Conservation (phyloP, 2,329 filamentous ascomycete species). For the Diaporthe humulicola region DNA sequence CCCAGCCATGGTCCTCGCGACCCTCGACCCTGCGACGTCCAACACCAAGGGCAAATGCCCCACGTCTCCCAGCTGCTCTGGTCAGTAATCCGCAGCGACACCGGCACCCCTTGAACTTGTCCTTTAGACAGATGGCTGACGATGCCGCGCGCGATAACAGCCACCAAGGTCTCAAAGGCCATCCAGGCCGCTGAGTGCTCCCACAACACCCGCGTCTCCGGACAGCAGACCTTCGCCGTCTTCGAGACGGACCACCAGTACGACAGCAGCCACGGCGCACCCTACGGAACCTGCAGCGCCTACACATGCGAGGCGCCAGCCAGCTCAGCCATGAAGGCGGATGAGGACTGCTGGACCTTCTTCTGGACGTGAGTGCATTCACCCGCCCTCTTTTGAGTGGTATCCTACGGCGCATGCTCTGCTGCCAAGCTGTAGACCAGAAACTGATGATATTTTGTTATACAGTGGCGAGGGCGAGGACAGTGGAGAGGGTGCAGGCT, state of each 20-base stretch:
- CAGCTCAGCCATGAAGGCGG: constrained; percentile 46
- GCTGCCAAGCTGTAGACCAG: accelerated
- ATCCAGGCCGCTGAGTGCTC: constrained; percentile 55
- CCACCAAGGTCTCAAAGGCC: constrained; percentile 50
- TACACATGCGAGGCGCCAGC: constrained; percentile 55
- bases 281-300: constrained; percentile 61
- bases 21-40: constrained; percentile 50
- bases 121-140: background rate
- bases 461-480: constrained; percentile 45
- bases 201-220: constrained; percentile 52
- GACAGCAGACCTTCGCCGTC: constrained; percentile 53
- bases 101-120: too few species aligned
- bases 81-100: background rate
- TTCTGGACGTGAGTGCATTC: constrained; percentile 49
- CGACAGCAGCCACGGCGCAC: constrained; percentile 56
- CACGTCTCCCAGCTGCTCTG: constrained; percentile 45
- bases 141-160: background rate
- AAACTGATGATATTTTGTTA: background rate
- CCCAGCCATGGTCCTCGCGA: constrained; percentile 42
- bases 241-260: constrained; percentile 59
- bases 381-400: accelerated
- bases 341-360: constrained; percentile 57
- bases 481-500: constrained; percentile 50
- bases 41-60: constrained; percentile 54
- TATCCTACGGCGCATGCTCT: too few species aligned